These are phyloP conservation scores for Radiomyces spectabilis DNA, from an alignment of 192 early-diverging fungal genomes.

Conservation along the genomic window DNA sequence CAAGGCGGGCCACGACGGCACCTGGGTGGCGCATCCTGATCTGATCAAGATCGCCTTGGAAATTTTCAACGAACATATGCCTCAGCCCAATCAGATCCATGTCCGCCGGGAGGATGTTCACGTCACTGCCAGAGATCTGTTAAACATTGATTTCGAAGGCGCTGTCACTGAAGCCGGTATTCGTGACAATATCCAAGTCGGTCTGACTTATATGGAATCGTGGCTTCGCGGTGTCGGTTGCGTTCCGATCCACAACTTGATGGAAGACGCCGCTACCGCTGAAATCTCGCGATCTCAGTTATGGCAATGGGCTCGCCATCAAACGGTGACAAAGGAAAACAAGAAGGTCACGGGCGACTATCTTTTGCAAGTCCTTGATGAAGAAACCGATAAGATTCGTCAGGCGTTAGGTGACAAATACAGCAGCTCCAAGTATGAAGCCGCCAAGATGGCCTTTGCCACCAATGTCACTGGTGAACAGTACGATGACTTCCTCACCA, in stretches of 20 bases:
- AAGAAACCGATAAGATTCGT: conserved; percentile 70
- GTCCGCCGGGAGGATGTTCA: conserved; percentile 85
- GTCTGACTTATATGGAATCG: conserved; percentile 88
- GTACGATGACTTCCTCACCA: conserved; percentile 92
- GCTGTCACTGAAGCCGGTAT: conserved; percentile 85
- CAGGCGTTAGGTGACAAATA: conserved; percentile 60
- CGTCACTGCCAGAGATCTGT: conserved; percentile 71
- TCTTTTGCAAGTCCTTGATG: conserved; percentile 67
- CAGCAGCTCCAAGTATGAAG: conserved; percentile 51
- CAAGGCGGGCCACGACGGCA: conserved; percentile 87
- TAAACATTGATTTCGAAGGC: conserved; percentile 62
- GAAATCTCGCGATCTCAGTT: conserved; percentile 95
- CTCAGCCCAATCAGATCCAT: conserved; percentile 89
- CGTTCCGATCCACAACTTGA: conserved; percentile 95
- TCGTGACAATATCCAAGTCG: conserved; percentile 88
- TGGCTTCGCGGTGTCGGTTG: conserved; percentile 92
- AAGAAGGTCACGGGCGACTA: conserved; percentile 71
- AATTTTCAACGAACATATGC: conserved; percentile 92
- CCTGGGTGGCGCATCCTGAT: conserved; percentile 95
- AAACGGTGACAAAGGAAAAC: conserved; percentile 71
- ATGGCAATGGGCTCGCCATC: conserved; percentile 94
- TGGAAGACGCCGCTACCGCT: conserved; percentile 97
- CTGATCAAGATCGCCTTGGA: conserved; percentile 82
- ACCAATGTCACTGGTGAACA: conserved; percentile 73
- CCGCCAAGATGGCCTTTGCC: conserved; percentile 60